These are phyloP conservation scores for Ceratobasidium papillatum DNA, from an alignment of 1,284 basidiomycete genomes.

Conservation along the genomic window DNA sequence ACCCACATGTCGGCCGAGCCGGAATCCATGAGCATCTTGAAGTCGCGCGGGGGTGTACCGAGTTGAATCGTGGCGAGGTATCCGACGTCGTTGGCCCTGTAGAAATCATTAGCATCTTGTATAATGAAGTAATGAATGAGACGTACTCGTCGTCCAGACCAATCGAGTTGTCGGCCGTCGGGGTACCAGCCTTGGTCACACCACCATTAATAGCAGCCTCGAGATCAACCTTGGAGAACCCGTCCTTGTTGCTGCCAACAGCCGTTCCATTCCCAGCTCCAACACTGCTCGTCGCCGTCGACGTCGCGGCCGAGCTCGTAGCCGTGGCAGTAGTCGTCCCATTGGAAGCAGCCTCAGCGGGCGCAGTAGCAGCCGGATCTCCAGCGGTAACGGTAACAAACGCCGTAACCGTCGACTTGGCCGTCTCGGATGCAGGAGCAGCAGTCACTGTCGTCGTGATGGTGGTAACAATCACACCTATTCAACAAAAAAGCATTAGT, in stretches of 20 bases:
- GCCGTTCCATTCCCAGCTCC: constrained; percentile 45
- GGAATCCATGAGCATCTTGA: constrained; percentile 84
- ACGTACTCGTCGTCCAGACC: constrained; percentile 76
- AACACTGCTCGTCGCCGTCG: no score
- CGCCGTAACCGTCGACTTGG: neutral
- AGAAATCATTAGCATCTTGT: constrained; percentile 36
- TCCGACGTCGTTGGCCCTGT: constrained; percentile 59
- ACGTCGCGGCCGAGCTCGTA: constrained; percentile 16
- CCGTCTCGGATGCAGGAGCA: neutral
- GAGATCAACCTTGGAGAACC: constrained; percentile 54
- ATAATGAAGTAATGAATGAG: constrained; percentile 47
- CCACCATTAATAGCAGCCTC: constrained; percentile 54
- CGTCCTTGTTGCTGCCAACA: constrained; percentile 43
- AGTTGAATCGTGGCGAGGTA: constrained; percentile 79
- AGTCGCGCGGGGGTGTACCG: constrained; percentile 77
- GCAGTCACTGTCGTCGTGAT: constrained; percentile 15
- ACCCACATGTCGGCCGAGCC: constrained; percentile 89
- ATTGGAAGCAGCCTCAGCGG: neutral
- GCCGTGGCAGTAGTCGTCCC: neutral
- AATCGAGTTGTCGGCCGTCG: constrained; percentile 66
- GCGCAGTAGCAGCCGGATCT: neutral
- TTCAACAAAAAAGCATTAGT: neutral
- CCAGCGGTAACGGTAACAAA: constrained; percentile 23
- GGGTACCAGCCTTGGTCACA: constrained; percentile 62
- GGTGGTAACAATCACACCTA: constrained; percentile 28